phyloP scores from a whole-genome alignment of 2,329 filamentous ascomycete genomes.

The Monosporascus ibericus region DNA sequence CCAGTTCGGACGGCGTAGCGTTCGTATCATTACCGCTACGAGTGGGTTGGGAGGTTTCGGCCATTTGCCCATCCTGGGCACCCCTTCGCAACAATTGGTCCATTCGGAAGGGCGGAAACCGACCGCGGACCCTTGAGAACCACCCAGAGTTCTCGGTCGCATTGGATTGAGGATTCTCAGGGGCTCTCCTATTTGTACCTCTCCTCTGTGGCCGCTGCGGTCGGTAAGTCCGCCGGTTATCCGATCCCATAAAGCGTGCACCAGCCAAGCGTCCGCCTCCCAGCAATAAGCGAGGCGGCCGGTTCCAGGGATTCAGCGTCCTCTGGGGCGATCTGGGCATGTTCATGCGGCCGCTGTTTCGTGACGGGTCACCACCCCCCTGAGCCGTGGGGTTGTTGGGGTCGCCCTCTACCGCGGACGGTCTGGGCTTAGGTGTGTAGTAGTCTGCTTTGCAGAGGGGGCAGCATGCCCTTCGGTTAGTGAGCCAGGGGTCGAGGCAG shows the following conservation, averaged over 20 bases:
- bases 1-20: slow-evolving; percentile 40
- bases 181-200: slow-evolving; percentile 7
- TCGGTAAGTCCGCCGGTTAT: slow-evolving; percentile 7
- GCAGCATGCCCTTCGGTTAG: slow-evolving; percentile 87
- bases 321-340: slow-evolving; percentile 37
- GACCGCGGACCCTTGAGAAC: slow-evolving; percentile 18
- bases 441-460: slow-evolving; percentile 98
- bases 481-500: slow-evolving; percentile 95
- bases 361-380: slow-evolving; percentile 23
- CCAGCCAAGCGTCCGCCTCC: slow-evolving; percentile 5
- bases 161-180: slow-evolving; percentile 2
- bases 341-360: slow-evolving; percentile 40
- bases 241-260: slow-evolving; percentile 12
- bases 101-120: slow-evolving; percentile 20
- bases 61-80: slow-evolving; percentile 13
- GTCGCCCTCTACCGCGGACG: slow-evolving; percentile 39
- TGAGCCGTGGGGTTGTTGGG: slow-evolving; percentile 23
- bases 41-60: slow-evolving; percentile 1
- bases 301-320: slow-evolving; percentile 30
- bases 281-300: slow-evolving; percentile 21
- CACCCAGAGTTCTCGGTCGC: slow-evolving; percentile 9
- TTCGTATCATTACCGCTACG: slow-evolving; percentile 11
- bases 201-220: slow-evolving; percentile 11
- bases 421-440: slow-evolving; percentile 85
- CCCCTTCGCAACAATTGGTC: slow-evolving; percentile 18